These are phyloP conservation scores for Polytrichum commune DNA, from an alignment of 225 moss, liverwort and hornwort species.

Conservation along the genomic window DNA sequence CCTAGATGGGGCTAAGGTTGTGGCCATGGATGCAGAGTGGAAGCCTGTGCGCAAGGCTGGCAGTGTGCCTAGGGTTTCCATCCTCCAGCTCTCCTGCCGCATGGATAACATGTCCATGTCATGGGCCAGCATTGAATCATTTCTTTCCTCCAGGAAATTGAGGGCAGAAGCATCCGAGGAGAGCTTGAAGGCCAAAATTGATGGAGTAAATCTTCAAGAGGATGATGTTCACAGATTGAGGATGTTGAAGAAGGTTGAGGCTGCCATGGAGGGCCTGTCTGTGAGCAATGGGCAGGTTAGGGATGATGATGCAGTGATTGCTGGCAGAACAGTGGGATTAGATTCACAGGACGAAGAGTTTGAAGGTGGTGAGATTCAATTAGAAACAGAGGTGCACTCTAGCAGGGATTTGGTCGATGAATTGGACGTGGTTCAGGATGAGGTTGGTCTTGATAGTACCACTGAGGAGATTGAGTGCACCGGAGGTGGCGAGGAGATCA, in stretches of 20 bases:
- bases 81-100: slow-evolving; percentile 60
- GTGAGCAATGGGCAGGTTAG: too few species aligned
- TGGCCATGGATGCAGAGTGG: slow-evolving; percentile 72
- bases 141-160: neutral
- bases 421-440: neutral
- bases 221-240: neutral
- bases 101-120: slow-evolving; percentile 1
- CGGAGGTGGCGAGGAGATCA: slow-evolving; percentile 20
- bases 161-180: neutral
- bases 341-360: neutral
- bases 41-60: slow-evolving; percentile 32
- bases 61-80: slow-evolving; percentile 36
- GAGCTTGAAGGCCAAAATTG: neutral
- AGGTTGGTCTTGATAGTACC: neutral
- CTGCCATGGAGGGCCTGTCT: neutral
- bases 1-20: slow-evolving; percentile 27
- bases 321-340: neutral
- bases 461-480: slow-evolving; percentile 2
- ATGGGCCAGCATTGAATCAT: neutral
- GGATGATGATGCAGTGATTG: neutral
- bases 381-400: neutral
- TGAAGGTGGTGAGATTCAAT: neutral
- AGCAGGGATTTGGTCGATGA: neutral
- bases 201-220: neutral
- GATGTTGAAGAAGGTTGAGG: neutral